Base-by-base conservation (phyloP, 495 filamentous ascomycete genomes). In the Oidiodendron maius region DNA sequence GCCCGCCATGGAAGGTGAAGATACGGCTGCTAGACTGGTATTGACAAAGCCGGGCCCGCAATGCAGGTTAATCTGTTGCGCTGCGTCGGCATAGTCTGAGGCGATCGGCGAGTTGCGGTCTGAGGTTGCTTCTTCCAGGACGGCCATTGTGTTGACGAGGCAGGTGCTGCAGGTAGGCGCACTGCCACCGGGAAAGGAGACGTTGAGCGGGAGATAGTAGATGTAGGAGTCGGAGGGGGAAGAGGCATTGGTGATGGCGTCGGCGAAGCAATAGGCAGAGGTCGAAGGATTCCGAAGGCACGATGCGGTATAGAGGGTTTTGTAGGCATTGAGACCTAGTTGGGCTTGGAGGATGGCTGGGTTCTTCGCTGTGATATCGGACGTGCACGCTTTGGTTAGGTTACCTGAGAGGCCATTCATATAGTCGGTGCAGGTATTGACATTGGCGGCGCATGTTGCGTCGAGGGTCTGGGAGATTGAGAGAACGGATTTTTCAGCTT, bases 201-300 rank as follows among this genome's bases (percentile, higher is more conserved):
- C 76, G 22, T 91, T 91, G 32, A 95, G 71, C 4, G 93, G 86
- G 1, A 97, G 68, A 56, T 82, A 89, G 68, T 96, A 98, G 15
- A 91, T 68, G 51, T 89, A 86, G 28, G 80, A 73, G 61, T 87
- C 82, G 21, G 76, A 74, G 0, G 82, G 69, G 21, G 78, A 83
- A 9, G 78, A 72, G 15, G 58, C 56, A 62, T 95, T 95, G 9
- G 83, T 89, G 49, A 89, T 78, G 20, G 90, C 89, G 57, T 89
- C 84, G 48, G 88, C 87, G 61, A 89, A 96, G 66, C 84, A 88
- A 59, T 86, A 87, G 24, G 63, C 61, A 6, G 72, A 72, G 12
- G 70, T 70, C 5, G 51, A 26, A 26, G 68, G 63, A 55, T 87
- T 81, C 25, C 64, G 67, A 38, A 91, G 69, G 61, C 93, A 98